Evolutionary conservation across 371 early-diverging fungal genomes (phyloP), one percentile per base, ranked within the genome.

Genomic region (Mortierella polycephala): DNA sequence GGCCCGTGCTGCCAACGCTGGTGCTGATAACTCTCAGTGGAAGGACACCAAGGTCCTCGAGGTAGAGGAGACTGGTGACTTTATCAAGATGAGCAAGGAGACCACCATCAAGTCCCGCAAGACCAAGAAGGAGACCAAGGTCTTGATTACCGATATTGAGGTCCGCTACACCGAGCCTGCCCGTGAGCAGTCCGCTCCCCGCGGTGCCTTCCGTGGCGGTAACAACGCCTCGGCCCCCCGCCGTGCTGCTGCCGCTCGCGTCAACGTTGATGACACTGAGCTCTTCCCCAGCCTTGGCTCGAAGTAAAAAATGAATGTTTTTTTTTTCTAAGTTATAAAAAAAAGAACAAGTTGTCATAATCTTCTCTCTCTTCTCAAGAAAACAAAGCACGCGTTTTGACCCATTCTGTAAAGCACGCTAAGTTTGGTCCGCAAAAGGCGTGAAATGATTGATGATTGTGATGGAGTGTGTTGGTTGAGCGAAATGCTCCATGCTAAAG

Each of bases 1-100:
- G 75, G 85, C 85, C 63, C 91, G 96, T 70, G 87, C 90, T 83
- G 90, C 94, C 75, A 94, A 94, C 89, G 94, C 94, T 74, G 95
- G 94, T 45, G 83, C 83, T 64, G 94, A 93, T 57, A 90, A 92
- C 44, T 57, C 85, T 64, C 86, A 94, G 83, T 95, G 93, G 92
- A 91, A 91, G 88, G 87, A 90, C 84, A 84, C 90, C 58, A 85
- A 87, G 75, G 87, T 88, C 60, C 87, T 94, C 68, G 77, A 86
- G 74, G 89, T 90, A 74, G 86, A 80, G n/a, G 94, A 93, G 41
- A 86, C 87, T 67, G 89, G 81, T 66, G 88, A 83, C 50, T 83
- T 81, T 49, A 85, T 89, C 81, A 86, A 86, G 68, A 79, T 83
- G 69, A 82, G 84, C 83, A 92, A 93, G 87, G 92, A 68, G 37